Conservation (phyloP, 495 filamentous ascomycete genomes). For the Trichocladium antarcticum region DNA sequence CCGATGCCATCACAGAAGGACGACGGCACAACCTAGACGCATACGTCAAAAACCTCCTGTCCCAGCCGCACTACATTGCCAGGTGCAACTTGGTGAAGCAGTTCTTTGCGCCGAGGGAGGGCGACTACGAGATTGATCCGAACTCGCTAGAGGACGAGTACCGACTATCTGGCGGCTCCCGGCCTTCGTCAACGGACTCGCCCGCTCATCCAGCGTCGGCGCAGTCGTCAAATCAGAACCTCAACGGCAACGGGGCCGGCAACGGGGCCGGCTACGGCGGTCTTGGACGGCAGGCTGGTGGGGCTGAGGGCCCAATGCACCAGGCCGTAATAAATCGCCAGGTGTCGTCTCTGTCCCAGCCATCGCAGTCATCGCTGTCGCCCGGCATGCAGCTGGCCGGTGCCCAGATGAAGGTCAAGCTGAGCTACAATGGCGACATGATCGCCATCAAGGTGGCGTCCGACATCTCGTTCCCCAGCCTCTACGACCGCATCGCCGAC, state of each 20-base stretch:
- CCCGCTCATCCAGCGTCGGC: conserved; percentile 48
- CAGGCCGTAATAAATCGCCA: conserved; percentile 56
- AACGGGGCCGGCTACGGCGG: conserved; percentile 38
- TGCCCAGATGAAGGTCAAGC: conserved; percentile 74
- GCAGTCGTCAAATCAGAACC: conserved; percentile 63
- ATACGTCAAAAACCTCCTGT: conserved; percentile 83
- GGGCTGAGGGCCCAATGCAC: background rate
- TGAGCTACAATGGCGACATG: conserved; percentile 80
- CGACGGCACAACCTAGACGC: conserved; percentile 83
- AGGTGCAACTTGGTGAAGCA: conserved; percentile 71
- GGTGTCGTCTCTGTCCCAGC: conserved; percentile 60
- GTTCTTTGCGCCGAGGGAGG: conserved; percentile 80
- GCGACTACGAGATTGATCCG: conserved; percentile 84
- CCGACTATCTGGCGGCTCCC: conserved; percentile 58
- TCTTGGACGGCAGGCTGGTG: conserved; percentile 35
- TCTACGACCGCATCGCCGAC: conserved; percentile 72
- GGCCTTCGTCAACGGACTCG: conserved; percentile 54
- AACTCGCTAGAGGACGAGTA: conserved; percentile 54
- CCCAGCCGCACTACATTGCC: conserved; percentile 73
- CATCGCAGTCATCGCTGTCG: conserved; percentile 47
- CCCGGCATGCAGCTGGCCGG: conserved; percentile 34
- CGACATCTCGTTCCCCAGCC: conserved; percentile 63
- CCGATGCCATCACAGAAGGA: conserved; percentile 90
- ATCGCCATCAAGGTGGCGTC: conserved; percentile 81
- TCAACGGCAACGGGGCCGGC: conserved; percentile 47